Evolutionary conservation across 345 rosid species (phyloP).

Genomic region (Eucalyptus cloeziana): DNA sequence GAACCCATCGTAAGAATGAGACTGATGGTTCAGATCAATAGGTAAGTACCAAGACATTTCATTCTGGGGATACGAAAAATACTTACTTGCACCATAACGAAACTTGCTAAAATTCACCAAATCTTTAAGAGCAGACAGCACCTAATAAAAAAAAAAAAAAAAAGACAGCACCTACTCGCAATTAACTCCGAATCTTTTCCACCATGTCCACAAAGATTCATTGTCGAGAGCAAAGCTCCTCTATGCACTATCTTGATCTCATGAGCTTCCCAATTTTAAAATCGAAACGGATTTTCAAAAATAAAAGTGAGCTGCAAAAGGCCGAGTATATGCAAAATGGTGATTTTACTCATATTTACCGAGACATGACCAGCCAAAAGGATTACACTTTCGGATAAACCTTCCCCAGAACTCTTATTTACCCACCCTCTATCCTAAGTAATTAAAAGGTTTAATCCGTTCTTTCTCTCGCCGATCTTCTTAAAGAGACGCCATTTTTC

Average conservation of each 20-base stretch:
- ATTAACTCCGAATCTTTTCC: background rate
- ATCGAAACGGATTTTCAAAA: background rate
- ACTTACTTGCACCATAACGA: background rate
- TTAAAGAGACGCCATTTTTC: slow-evolving; percentile 21
- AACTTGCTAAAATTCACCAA: background rate
- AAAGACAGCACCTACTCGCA: background rate
- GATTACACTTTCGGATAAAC: background rate
- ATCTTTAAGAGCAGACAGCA: background rate
- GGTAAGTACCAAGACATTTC: background rate
- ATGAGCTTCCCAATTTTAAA: background rate
- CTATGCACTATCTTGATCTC: background rate
- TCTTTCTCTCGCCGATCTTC: slow-evolving; percentile 15
- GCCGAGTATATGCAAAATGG: background rate
- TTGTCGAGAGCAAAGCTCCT: background rate
- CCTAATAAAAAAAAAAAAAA: too few species aligned
- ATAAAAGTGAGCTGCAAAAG: background rate
- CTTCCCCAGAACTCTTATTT: slow-evolving; percentile 7
- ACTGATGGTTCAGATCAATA: background rate
- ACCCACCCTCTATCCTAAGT: slow-evolving; percentile 1
- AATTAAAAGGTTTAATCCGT: slow-evolving; percentile 1
- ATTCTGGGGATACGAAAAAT: background rate
- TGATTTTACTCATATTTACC: background rate
- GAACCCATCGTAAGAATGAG: background rate
- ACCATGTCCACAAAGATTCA: background rate
- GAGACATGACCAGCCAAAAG: slow-evolving; percentile 6